Percentiles rank a stretch among this genome's conserved stretches.
Evolutionary conservation across 345 rosid genomes (phyloP).

Genomic region (Citrus hindsii): DNA sequence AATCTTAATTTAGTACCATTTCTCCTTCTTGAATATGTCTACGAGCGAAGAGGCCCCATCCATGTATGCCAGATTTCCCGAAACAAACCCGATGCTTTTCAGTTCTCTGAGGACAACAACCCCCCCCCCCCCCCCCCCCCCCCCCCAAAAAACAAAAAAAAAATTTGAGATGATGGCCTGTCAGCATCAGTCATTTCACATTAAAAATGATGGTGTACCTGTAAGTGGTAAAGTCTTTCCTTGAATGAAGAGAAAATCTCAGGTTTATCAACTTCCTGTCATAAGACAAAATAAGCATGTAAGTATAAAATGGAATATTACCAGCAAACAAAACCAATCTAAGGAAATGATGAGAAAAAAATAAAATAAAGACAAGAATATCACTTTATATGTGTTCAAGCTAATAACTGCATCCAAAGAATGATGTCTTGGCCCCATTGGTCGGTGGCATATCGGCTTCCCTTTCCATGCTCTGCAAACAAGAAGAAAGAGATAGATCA

Average conservation of each 20-base stretch:
- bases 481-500: conserved; percentile 2
- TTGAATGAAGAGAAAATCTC: conserved; percentile 60
- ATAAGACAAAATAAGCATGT: conserved; percentile 5
- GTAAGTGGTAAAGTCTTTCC: conserved; percentile 71
- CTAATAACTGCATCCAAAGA: conserved; percentile 42
- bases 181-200: background rate
- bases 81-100: conserved; percentile 79
- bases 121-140: background rate
- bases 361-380: conserved; percentile 12
- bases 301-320: conserved; percentile 2
- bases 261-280: conserved; percentile 58
- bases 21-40: conserved; percentile 92
- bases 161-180: conserved; percentile 13
- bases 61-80: conserved; percentile 97
- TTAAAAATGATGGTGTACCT: conserved; percentile 38
- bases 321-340: background rate
- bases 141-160: background rate
- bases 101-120: conserved; percentile 43
- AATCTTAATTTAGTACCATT: conserved; percentile 51
- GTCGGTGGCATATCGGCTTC: conserved; percentile 55
- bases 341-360: background rate
- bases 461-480: conserved; percentile 48
- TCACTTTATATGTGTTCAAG: conserved; percentile 51
- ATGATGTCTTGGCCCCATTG: conserved; percentile 70
- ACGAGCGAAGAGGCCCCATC: conserved; percentile 98